These are phyloP conservation scores for Obba rivulosa DNA, from an alignment of 768 basidiomycete genomes.

Conservation along the genomic window DNA sequence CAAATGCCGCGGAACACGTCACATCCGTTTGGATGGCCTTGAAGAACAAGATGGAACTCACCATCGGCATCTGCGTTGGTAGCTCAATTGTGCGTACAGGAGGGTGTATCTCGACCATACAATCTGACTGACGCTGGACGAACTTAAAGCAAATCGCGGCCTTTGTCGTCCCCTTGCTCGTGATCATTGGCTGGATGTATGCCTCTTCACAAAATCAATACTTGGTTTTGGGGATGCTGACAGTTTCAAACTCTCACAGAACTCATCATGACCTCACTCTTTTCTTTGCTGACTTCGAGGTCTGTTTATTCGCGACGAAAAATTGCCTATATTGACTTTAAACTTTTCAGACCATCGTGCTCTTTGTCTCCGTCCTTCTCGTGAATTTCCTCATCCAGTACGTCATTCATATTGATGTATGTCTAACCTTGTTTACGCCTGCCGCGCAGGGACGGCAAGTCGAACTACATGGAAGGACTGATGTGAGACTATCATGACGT, in stretches of 20 bases:
- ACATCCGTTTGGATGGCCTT: slow-evolving; percentile 87
- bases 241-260: slow-evolving; percentile 27
- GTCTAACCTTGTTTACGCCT: neutral
- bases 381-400: slow-evolving; percentile 61
- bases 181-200: slow-evolving; percentile 84
- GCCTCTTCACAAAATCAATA: slow-evolving; percentile 22
- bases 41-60: slow-evolving; percentile 68
- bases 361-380: slow-evolving; percentile 85
- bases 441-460: slow-evolving; percentile 62
- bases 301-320: slow-evolving; percentile 20
- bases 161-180: slow-evolving; percentile 82
- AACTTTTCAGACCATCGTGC: slow-evolving; percentile 57
- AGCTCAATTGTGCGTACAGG: slow-evolving; percentile 64
- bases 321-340: neutral
- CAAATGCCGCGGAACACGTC: slow-evolving; percentile 83
- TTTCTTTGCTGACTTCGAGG: slow-evolving; percentile 86
- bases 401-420: neutral
- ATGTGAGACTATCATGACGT: slow-evolving; percentile 40
- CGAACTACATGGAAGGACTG: slow-evolving; percentile 90
- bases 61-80: slow-evolving; percentile 76
- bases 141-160: slow-evolving; percentile 69
- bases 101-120: neutral
- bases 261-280: slow-evolving; percentile 69
- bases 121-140: neutral
- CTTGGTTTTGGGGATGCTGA: slow-evolving; percentile 9